phyloP scores from a whole-genome alignment of 306 rosid species.

The Dalbergia cochinchinensis region DNA sequence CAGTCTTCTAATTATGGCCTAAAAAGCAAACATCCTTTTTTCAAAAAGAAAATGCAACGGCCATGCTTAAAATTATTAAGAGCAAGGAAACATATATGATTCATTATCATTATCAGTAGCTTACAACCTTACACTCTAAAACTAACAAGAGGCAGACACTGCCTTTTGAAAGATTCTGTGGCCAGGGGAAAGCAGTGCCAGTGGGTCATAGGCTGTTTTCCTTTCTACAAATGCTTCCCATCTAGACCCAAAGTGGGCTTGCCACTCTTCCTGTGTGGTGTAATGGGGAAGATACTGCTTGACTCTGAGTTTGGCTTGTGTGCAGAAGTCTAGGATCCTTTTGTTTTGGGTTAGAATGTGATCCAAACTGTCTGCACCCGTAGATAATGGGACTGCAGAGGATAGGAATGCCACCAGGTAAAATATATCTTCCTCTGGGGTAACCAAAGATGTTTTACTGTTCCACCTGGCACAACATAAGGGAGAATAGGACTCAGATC shows the following conservation, averaged over 20 bases:
- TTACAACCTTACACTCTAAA: slow-evolving; percentile 34
- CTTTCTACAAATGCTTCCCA: slow-evolving; percentile 72
- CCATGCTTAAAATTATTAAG: slow-evolving; percentile 40
- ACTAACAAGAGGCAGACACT: slow-evolving; percentile 49
- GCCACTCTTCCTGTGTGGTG: slow-evolving; percentile 78
- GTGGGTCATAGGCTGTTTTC: slow-evolving; percentile 84
- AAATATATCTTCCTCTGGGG: slow-evolving; percentile 91
- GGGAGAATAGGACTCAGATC: slow-evolving; percentile 13
- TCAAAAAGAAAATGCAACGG: slow-evolving; percentile 29
- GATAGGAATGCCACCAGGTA: slow-evolving; percentile 81
- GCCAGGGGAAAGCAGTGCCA: slow-evolving; percentile 93
- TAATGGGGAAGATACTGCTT: slow-evolving; percentile 93
- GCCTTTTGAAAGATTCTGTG: slow-evolving; percentile 89
- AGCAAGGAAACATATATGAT: slow-evolving; percentile 32
- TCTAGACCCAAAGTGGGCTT: slow-evolving; percentile 75
- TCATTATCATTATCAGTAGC: slow-evolving; percentile 26
- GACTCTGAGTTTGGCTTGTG: slow-evolving; percentile 54
- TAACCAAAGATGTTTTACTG: slow-evolving; percentile 76
- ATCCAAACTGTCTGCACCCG: slow-evolving; percentile 70
- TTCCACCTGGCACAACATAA: slow-evolving; percentile 71
- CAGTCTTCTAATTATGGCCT: slow-evolving; percentile 33
- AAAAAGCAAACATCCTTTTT: slow-evolving; percentile 23
- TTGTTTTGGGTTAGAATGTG: slow-evolving; percentile 70
- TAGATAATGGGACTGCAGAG: slow-evolving; percentile 77
- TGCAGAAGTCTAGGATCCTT: slow-evolving; percentile 70